Evolutionary conservation across 441 rosid genomes (phyloP).

Genomic region (Pelargonium fulgidum): DNA sequence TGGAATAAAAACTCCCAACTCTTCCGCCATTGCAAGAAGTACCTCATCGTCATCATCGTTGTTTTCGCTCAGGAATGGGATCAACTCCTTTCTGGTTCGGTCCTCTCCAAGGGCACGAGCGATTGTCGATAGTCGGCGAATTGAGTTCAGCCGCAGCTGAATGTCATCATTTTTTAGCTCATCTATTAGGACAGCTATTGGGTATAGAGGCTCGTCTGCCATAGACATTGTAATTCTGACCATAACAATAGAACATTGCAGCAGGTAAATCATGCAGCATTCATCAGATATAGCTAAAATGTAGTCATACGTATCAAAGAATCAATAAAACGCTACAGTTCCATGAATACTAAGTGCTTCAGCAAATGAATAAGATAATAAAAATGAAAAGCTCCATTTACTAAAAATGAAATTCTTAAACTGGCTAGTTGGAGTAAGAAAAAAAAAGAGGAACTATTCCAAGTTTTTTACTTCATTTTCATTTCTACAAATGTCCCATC

Average conservation of each 20-base stretch:
- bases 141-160: conserved; percentile 86
- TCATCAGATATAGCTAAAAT: no score
- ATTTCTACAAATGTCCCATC: not conserved
- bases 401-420: no score
- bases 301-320: no score
- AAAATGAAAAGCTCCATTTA: no score
- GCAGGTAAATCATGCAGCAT: no score
- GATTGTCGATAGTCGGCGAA: conserved; percentile 72
- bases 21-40: conserved; percentile 95
- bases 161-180: conserved; percentile 92
- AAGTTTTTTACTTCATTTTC: not conserved
- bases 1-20: conserved; percentile 80
- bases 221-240: conserved; percentile 43
- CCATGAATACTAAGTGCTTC: no score
- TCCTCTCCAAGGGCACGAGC: conserved; percentile 97
- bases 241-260: not conserved
- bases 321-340: no score
- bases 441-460: no score
- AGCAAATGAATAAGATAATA: no score
- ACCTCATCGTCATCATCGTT: conserved; percentile 96
- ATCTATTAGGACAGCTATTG: conserved; percentile 81
- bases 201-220: conserved; percentile 82
- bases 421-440: no score
- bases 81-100: conserved; percentile 78
- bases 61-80: conserved; percentile 84